Base-by-base conservation (phyloP, 257 asterid genomes). In the Solanum bulbocastanum region DNA sequence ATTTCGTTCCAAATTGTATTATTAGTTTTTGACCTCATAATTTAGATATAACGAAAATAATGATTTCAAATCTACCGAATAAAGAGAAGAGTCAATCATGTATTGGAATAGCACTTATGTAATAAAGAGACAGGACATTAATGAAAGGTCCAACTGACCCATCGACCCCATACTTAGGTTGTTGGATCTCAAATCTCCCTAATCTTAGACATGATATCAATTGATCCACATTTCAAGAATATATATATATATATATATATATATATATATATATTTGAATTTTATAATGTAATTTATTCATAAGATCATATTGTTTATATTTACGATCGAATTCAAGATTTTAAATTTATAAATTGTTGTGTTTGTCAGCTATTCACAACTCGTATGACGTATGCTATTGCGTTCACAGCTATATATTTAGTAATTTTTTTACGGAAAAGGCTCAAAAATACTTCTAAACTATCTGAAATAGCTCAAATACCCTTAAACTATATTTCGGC, bases 161-260 rank as follows among this genome's bases (percentile, higher is more conserved):
- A 81, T 27, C 25, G 68, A 52, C 68, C 85, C 85, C 84, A 81
- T 81, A 14, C 85, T 81, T 81, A 81, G 85, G 85, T 81, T 81
- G 85, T 81, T 81, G 49, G 27, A 73, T 73, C 49, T 73, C 82
- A 36, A 36, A 20, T 73, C 30, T 20, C 49, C 82, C 82, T 73
- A 20, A 36, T 36, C 49, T 20, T 73, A 35, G 30, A 73, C 49
- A 73, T 73, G 16, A 73, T 73, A 35, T 20, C 81, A 20, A 20
- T 36, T 10, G 49, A 73, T 73, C 18, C 69, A 81, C 85, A 46
- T 81, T 81, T 81, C 85, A 49, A 49, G 42, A 35, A 35, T 5
- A 36, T 1, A 36, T 5, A 36, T 36, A 36, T 36, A 36, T 36
- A 36, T 39, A 39, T 39, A 8, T 37, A 37, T 7, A 7, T 37